Conservation (phyloP, 495 filamentous ascomycete species). For the Hypoxylon fuscum region DNA sequence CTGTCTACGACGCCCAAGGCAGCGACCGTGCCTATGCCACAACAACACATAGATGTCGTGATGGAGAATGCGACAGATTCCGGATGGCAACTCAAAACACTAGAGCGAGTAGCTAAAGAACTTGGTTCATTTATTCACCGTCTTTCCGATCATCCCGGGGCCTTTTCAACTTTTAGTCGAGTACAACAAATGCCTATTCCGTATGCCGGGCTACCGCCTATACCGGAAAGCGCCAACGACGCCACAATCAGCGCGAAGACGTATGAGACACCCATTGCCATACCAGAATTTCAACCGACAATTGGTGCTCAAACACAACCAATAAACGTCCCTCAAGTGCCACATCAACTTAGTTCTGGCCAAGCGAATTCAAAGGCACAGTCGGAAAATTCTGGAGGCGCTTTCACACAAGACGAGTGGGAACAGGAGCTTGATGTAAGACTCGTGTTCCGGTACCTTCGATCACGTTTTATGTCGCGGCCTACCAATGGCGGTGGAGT, state of each 20-base stretch:
- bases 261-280: conserved; percentile 36
- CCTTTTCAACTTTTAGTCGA: conserved; percentile 78
- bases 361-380: conserved; percentile 26
- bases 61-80: conserved; percentile 53
- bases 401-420: conserved; percentile 79
- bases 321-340: conserved; percentile 36
- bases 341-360: conserved; percentile 16
- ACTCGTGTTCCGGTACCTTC: conserved; percentile 88
- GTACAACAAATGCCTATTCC: conserved; percentile 61
- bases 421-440: conserved; percentile 84
- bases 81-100: conserved; percentile 77
- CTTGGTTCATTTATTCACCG: conserved; percentile 84
- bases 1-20: conserved; percentile 54
- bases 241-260: conserved; percentile 19
- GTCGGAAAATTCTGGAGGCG: conserved; percentile 24
- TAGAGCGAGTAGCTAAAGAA: conserved; percentile 86
- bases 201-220: conserved; percentile 64
- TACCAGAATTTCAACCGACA: conserved; percentile 61
- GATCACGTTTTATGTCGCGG: conserved; percentile 71
- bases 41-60: conserved; percentile 9
- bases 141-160: conserved; percentile 79
- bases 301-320: conserved; percentile 42
- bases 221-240: conserved; percentile 57
- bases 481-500: conserved; percentile 32
- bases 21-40: conserved; percentile 33